Conservation (phyloP, 768 basidiomycete genomes). For the Pulveroboletus sp. region DNA sequence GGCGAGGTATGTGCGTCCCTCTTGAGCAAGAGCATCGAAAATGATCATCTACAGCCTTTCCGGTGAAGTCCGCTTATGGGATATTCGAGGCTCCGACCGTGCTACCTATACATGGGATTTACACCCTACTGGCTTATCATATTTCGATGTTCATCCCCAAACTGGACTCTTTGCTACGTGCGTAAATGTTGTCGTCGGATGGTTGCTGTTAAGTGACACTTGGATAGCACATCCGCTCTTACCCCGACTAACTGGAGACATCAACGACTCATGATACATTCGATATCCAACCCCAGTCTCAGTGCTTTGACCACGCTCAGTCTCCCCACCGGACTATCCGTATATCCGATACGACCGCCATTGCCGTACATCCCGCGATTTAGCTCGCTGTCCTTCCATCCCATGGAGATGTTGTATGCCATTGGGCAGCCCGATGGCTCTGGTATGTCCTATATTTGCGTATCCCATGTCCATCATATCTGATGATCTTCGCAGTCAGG, state of each 20-base stretch:
- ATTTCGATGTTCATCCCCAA: slow-evolving; percentile 82
- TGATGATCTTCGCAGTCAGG: slow-evolving; percentile 37
- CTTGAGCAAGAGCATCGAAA: background rate
- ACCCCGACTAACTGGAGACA: slow-evolving; percentile 57
- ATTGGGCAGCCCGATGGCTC: slow-evolving; percentile 68
- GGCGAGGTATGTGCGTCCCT: slow-evolving; percentile 57
- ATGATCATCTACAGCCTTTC: slow-evolving; percentile 53
- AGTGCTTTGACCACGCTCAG: slow-evolving; percentile 38
- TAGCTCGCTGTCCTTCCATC: slow-evolving; percentile 75
- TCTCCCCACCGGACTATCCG: slow-evolving; percentile 50
- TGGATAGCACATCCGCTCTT: slow-evolving; percentile 53
- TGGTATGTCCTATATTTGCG: slow-evolving; percentile 31
- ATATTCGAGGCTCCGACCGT: slow-evolving; percentile 61
- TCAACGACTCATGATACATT: slow-evolving; percentile 59
- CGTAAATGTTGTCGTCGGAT: slow-evolving; percentile 26
- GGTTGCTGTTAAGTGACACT: slow-evolving; percentile 4
- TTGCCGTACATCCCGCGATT: slow-evolving; percentile 57
- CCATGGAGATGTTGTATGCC: slow-evolving; percentile 79
- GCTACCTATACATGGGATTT: slow-evolving; percentile 60
- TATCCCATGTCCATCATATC: background rate
- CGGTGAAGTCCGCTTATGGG: slow-evolving; percentile 90
- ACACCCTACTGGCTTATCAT: slow-evolving; percentile 68
- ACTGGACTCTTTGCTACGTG: slow-evolving; percentile 84
- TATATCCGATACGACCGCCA: slow-evolving; percentile 52
- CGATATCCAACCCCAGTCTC: slow-evolving; percentile 38